Evolutionary conservation across 1,284 basidiomycete species (phyloP), one percentile per base, ranked within the genome.

Genomic region (Sanguinoderma infundibulare): DNA sequence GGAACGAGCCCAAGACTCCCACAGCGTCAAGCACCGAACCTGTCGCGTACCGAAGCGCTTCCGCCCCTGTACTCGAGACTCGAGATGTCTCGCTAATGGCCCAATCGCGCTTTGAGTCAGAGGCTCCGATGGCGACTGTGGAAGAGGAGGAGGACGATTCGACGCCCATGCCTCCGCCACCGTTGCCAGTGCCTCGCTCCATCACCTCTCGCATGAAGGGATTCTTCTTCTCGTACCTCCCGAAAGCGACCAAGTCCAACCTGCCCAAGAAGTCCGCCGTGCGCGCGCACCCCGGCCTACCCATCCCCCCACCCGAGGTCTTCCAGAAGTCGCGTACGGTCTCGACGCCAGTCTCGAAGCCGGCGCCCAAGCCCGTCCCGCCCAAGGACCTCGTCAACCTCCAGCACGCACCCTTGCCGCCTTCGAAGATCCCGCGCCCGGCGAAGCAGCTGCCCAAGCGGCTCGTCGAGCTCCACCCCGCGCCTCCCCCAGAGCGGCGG

Each of bases 351-450:
- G 79, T 75, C 2, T 78, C 83, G 20, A 83, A 81, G 50, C 80
- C 80, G 0, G 63, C 75, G 8, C 77, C 81, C 0, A 81, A 77
- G 63, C 64, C 73, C 0, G 72, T 75, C 4, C 82, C 80, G 60
- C 89, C 87, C 0, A 91, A 86, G 72, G 87, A 90, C 24, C 77
- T 85, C 12, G 87, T 91, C 2, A 73, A 80, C 8, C 78, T 91
- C 10, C 78, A 86, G 32, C 84, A 81, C 20, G 81, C 82, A 1
- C 81, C 83, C 0, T 60, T 70, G 8, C 77, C 75, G 2, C 78
- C 78, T 39, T 81, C 80, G 7, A 73, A 75, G 73, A 79, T 84
- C 20, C 83, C 83, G 0, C 74, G 78, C 9, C 70, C 68, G 35
- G 63, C 74, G 50, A 62, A 67, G 50, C 59, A 65, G 61, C 74